Evolutionary conservation across 2,329 filamentous ascomycete genomes (phyloP).

Genomic region (Periconia sp.): DNA sequence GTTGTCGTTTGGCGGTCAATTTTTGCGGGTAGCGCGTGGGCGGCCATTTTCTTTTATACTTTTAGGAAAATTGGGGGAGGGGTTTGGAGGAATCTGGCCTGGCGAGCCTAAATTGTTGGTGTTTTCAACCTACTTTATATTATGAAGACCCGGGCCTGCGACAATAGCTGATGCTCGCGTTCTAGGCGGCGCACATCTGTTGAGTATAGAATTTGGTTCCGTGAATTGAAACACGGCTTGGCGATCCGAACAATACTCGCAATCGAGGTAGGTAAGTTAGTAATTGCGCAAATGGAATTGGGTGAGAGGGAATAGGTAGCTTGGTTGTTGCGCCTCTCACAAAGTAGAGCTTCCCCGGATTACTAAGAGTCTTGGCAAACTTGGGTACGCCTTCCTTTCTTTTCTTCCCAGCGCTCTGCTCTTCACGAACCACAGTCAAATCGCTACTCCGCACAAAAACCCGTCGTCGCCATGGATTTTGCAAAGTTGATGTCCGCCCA

Average conservation of each 20-base stretch:
- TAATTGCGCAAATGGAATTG: too few species aligned
- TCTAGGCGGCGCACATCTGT: too few species aligned
- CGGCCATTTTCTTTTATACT: conserved; percentile 29
- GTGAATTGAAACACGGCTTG: too few species aligned
- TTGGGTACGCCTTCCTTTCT: not conserved
- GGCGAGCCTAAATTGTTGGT: not conserved
- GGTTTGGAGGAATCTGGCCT: not conserved
- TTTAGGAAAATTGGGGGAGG: conserved; percentile 6
- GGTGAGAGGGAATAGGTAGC: too few species aligned
- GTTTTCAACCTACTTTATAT: not conserved
- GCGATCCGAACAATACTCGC: too few species aligned
- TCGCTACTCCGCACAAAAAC: not conserved
- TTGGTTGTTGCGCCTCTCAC: too few species aligned
- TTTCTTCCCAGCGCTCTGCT: not conserved
- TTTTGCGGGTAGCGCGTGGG: conserved; percentile 26
- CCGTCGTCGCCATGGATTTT: conserved; percentile 75
- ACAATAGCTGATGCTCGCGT: too few species aligned
- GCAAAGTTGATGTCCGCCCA: conserved; percentile 90
- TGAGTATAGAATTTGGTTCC: too few species aligned
- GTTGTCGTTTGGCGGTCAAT: conserved; percentile 71
- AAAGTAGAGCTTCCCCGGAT: too few species aligned
- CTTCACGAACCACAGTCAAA: not conserved
- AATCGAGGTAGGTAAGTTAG: too few species aligned
- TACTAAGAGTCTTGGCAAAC: too few species aligned
- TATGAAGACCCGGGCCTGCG: too few species aligned